Base-by-base conservation (phyloP, 2,329 filamentous ascomycete species). In the Neopestalotiopsis clavispora region DNA sequence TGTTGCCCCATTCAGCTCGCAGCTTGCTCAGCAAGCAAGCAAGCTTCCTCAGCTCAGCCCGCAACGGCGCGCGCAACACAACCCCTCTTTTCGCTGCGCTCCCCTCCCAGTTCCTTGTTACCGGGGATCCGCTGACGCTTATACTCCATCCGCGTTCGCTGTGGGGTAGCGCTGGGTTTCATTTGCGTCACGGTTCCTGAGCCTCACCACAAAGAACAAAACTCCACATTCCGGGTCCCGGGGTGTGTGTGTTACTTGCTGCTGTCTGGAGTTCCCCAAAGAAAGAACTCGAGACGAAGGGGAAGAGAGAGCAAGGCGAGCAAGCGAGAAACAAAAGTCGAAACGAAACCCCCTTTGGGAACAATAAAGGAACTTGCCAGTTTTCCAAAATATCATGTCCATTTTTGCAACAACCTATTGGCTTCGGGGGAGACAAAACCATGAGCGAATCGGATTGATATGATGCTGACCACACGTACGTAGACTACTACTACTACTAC, bases 81-180 rank as follows among this genome's bases (percentile, higher is more conserved):
- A 59, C 57, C 57, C 57, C 57, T 38, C 57, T 28, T 14, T 23
- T 34, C 20, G 57, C 23, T 28, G 23, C 3, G 56, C 20, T 28
- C 23, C 23, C 23, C 23, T 28, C 23, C 23, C 10, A 38, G 34
- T 7, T 7, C 34, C 34, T 38, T 38, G 34, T 38, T 7, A 38
- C 34, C 17, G 59, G 32, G 28, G n/a, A 61, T 13, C n/a, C 59
- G 30, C 30, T 61, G 59, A 38, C 59, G 59, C n/a, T 34, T 61
- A 38, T 61, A 61, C 59, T 52, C 23, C 23, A 28, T 28, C 23
- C 45, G 45, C n/a, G 14, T 20, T 7, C 23, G 23, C 59, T 61
- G 59, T 61, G 59, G 59, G 59, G 59, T 61, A 61, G 59, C 28
- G 32, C 45, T 40, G 59, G 59, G 59, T 61, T 61, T 61, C 32